Evolutionary conservation across 768 basidiomycete species (phyloP).

Genomic region (Crepidotus variabilis): DNA sequence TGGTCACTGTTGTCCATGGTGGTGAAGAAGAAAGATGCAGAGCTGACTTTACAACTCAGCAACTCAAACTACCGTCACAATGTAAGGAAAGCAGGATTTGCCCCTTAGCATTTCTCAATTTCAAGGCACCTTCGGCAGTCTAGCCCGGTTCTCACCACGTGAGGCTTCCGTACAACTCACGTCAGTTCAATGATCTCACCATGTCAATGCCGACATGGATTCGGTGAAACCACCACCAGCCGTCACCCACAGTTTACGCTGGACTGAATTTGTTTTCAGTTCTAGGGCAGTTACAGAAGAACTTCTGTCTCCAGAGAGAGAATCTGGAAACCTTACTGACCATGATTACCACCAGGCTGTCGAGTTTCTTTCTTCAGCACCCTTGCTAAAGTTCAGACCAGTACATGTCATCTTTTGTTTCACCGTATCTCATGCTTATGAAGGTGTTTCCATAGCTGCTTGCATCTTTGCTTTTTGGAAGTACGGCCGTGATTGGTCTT

Average conservation of each 20-base stretch:
- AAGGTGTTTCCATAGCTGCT: not conserved
- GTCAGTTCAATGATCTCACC: not conserved
- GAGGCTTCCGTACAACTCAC: not conserved
- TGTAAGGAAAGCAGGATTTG: not conserved
- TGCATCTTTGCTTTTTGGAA: slow-evolving; percentile 6
- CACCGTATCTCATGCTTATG: slow-evolving; percentile 1
- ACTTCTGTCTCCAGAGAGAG: slow-evolving; percentile 51
- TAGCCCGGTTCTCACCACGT: not conserved
- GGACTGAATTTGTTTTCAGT: slow-evolving; percentile 41
- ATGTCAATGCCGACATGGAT: not conserved
- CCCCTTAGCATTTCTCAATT: not conserved
- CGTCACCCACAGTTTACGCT: slow-evolving; percentile 28
- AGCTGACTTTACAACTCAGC: not conserved
- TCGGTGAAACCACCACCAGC: not conserved
- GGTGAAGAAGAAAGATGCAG: not conserved
- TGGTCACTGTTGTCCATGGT: not conserved
- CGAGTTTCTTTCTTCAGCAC: slow-evolving; percentile 43
- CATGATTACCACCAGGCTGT: slow-evolving; percentile 57
- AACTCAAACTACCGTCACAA: not conserved
- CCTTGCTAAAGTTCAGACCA: slow-evolving; percentile 33
- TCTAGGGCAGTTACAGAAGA: slow-evolving; percentile 35
- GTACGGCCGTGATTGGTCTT: not conserved
- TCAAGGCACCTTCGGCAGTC: not conserved
- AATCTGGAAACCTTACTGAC: slow-evolving; percentile 42
- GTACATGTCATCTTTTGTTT: slow-evolving; percentile 22